These are phyloP conservation scores for Coniochaeta ligniaria DNA, from an alignment of 2,329 filamentous ascomycete genomes.

Conservation along the genomic window DNA sequence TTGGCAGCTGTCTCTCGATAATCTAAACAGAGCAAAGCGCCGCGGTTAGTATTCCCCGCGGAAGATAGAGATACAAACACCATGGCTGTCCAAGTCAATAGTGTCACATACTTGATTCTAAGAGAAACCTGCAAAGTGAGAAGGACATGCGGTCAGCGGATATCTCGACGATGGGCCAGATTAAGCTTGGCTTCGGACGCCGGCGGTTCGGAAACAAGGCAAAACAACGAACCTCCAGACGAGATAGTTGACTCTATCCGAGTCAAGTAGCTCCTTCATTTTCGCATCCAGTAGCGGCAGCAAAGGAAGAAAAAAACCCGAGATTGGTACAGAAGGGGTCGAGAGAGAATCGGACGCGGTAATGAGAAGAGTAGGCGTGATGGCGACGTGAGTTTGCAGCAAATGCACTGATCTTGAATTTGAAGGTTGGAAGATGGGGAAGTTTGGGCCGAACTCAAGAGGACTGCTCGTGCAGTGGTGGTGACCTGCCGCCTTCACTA, in stretches of 20 bases:
- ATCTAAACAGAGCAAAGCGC: constrained; percentile 34
- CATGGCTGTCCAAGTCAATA: constrained; percentile 5
- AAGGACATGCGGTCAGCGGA: constrained; percentile 6
- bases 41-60: constrained; percentile 25
- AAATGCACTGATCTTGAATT: background rate
- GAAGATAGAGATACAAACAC: constrained; percentile 7
- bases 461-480: background rate
- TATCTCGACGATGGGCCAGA: background rate
- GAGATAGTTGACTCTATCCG: constrained; percentile 62
- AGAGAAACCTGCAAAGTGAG: constrained; percentile 40
- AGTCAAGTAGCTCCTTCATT: constrained; percentile 60
- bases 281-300: constrained; percentile 14
- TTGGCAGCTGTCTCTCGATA: constrained; percentile 62
- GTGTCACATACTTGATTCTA: constrained; percentile 52
- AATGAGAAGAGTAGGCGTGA: background rate
- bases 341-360: background rate
- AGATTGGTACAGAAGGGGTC: background rate
- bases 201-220: constrained; percentile 6
- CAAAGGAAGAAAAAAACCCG: background rate
- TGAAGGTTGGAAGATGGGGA: background rate
- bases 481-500: background rate
- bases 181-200: constrained; percentile 2
- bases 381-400: background rate
- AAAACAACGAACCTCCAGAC: constrained; percentile 57
- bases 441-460: constrained; percentile 1